These are phyloP conservation scores for Didymella sp. DNA, from an alignment of 2,329 filamentous ascomycete species.

Conservation along the genomic window DNA sequence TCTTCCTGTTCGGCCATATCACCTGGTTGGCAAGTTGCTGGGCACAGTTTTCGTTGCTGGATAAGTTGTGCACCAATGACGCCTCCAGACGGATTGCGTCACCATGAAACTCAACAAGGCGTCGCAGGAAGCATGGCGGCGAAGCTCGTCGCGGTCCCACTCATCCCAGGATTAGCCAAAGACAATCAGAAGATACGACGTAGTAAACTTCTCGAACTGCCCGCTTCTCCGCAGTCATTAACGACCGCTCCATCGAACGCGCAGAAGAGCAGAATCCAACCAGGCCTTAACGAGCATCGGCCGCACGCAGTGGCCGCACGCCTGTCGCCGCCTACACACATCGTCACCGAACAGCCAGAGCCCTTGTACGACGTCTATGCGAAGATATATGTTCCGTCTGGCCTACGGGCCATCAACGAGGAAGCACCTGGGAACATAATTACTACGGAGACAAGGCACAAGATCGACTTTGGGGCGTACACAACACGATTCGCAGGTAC, in stretches of 20 bases:
- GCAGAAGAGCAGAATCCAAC: background rate
- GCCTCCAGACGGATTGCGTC: background rate
- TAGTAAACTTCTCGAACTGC: background rate
- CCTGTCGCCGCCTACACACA: background rate
- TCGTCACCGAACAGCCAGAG: background rate
- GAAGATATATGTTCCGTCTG: background rate
- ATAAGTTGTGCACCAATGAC: background rate
- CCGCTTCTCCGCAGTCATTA: background rate
- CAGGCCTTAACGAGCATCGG: background rate
- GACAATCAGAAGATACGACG: background rate
- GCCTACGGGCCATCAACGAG: constrained; percentile 3
- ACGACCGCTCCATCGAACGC: background rate
- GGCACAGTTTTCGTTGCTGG: background rate
- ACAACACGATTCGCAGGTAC: constrained; percentile 26
- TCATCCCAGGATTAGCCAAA: background rate
- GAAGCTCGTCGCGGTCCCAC: background rate
- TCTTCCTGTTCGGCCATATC: background rate
- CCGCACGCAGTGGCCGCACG: background rate
- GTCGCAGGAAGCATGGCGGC: background rate
- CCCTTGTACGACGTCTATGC: constrained; percentile 6
- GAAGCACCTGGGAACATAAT: background rate
- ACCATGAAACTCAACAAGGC: background rate
- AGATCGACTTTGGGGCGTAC: constrained; percentile 28
- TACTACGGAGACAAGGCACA: constrained; percentile 20
- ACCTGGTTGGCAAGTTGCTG: background rate